Evolutionary conservation across 2,329 filamentous ascomycete species (phyloP), one percentile per base, ranked within the genome.

Genomic region (Colletotrichum godetiae): DNA sequence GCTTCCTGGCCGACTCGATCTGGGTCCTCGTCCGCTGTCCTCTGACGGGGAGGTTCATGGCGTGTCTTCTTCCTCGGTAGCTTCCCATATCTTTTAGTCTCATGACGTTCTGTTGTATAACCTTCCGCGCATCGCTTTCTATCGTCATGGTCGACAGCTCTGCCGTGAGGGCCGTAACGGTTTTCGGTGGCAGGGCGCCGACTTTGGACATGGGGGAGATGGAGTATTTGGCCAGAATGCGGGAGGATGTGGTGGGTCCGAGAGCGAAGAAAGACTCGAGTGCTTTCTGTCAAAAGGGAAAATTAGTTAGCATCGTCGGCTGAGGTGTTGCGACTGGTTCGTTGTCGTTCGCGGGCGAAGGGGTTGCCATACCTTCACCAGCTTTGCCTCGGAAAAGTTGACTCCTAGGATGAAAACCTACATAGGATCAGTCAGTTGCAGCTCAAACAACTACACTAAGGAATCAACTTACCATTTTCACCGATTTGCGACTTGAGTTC

Each of bases 91-190:
- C 95, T 81, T 93, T 94, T 82, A 99, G 80, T 73, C 96, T 88
- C 81, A 88, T 88, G 77, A 99, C 97, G 80, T 98, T 97, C 62
- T 98, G 94, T 78, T 92, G 89, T 49, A 98, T 85, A 72, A 94
- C 86, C 80, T 93, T 90, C 79, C 91, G 88, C 76, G 97, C 88
- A 79, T 98, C 95, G 82, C 93, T 97, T 83, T 98, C 97, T 78
- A 98, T 94, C 73, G 93, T 97, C 94, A 99, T 95, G 67, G 92
- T 92, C 19, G 95, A 94, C 53, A 99, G 87, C 79, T 97, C 94
- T 63, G 93, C 93, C 27, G 93, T 97, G 74, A 99, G 87, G 66
- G 93, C 92, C 65, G 94, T 92, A 77, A 98, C 86, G 74, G 95
- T 95, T 81, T 93, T 92, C 73, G 92, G 91, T 57, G 91, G 88